A percentile compares a stretch with the other conserved stretches of the same genome.
Conservation (phyloP, 371 early-diverging fungal species). For the Syncephalastrum contaminatum region DNA sequence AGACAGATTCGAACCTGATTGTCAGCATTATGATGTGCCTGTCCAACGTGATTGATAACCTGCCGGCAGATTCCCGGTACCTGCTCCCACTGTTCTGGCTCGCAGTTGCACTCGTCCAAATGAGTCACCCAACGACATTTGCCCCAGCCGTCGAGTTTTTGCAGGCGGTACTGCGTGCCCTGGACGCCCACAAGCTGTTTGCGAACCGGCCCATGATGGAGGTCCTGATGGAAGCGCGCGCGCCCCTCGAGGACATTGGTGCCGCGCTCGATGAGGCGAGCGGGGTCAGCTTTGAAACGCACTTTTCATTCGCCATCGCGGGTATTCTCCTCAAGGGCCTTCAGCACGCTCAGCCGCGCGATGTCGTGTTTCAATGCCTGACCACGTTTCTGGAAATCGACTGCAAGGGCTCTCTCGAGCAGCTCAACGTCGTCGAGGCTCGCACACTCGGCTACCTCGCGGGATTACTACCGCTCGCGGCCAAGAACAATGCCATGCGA, state of each 20-base stretch:
- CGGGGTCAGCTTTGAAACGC: constrained; percentile 79
- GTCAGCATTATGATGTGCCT: constrained; percentile 85
- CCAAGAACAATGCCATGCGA: constrained; percentile 59
- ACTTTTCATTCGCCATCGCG: constrained; percentile 87
- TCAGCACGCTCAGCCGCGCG: constrained; percentile 72
- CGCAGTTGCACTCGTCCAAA: constrained; percentile 80
- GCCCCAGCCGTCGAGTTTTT: constrained; percentile 69
- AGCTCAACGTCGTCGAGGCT: constrained; percentile 52
- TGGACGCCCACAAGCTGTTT: constrained; percentile 76
- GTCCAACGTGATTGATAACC: constrained; percentile 78
- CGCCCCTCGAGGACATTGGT: constrained; percentile 61
- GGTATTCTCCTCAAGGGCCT: constrained; percentile 80
- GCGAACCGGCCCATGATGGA: constrained; percentile 58
- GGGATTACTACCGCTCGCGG: constrained; percentile 70
- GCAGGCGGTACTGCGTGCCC: constrained; percentile 66
- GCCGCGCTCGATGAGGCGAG: constrained; percentile 66
- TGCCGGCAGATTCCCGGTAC: constrained; percentile 74
- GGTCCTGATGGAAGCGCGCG: constrained; percentile 70
- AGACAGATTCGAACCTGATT: constrained; percentile 73
- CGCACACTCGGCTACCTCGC: constrained; percentile 75
- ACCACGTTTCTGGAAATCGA: constrained; percentile 72
- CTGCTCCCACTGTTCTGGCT: constrained; percentile 88
- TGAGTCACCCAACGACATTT: constrained; percentile 81
- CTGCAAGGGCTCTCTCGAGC: constrained; percentile 49
- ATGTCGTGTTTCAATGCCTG: constrained; percentile 69